A percentile compares a stretch with the other conserved stretches of the same genome.
Evolutionary conservation across 345 rosid species (phyloP).

Genomic region (Linum tenue): DNA sequence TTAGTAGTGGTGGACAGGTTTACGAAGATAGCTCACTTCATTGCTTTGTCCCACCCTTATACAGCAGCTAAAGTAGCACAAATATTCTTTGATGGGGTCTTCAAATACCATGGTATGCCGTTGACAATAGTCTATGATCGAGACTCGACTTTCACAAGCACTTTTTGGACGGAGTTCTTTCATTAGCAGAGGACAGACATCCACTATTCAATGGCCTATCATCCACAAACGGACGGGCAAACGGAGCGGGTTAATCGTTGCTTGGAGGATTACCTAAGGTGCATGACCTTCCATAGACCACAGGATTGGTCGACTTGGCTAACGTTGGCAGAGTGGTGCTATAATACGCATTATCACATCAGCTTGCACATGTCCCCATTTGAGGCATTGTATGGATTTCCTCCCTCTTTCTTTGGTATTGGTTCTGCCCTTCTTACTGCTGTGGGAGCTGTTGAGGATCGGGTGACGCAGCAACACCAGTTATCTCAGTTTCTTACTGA

Average conservation of each 20-base stretch:
- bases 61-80: neutral
- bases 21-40: slow-evolving; percentile 1
- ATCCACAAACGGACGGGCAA: no score
- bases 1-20: neutral
- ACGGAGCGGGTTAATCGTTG: no score
- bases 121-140: no score
- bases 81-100: neutral
- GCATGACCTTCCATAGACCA: neutral
- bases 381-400: no score
- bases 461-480: neutral
- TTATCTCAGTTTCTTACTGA: no score
- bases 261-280: no score
- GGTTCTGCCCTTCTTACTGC: neutral
- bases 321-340: no score
- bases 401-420: no score
- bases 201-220: neutral
- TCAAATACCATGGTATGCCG: no score
- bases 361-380: neutral
- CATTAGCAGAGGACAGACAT: neutral
- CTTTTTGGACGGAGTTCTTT: no score
- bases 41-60: neutral
- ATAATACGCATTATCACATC: neutral
- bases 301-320: neutral
- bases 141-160: no score
- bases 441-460: neutral